Evolutionary conservation across 768 basidiomycete genomes (phyloP).

Genomic region (Psilocybe cyanescens): DNA sequence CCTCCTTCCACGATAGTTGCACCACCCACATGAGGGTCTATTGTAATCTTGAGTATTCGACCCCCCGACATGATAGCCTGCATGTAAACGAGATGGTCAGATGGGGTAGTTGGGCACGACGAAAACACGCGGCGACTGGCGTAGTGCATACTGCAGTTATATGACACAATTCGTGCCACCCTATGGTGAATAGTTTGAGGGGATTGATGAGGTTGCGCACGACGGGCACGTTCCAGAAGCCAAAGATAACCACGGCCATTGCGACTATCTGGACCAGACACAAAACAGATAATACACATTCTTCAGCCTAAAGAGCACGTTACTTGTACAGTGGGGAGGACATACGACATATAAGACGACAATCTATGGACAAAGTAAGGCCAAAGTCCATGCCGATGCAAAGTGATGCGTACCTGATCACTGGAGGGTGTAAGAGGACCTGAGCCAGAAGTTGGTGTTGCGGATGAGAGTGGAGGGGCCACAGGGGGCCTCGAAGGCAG

Average conservation of each 20-base stretch:
- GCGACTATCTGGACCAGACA: constrained; percentile 66
- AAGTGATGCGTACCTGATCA: constrained; percentile 61
- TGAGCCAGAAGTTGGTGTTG: constrained; percentile 31
- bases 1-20: constrained; percentile 81
- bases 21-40: constrained; percentile 83
- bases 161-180: constrained; percentile 89
- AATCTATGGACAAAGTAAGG: constrained; percentile 9
- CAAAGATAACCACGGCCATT: constrained; percentile 85
- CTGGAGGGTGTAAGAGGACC: constrained; percentile 63
- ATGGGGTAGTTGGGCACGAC: constrained; percentile 8
- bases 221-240: constrained; percentile 86
- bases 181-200: constrained; percentile 86
- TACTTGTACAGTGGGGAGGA: background rate
- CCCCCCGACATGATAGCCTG: constrained; percentile 84
- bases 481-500: constrained; percentile 41
- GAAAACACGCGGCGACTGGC: constrained; percentile 8
- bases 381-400: background rate
- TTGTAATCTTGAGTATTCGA: constrained; percentile 76
- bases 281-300: constrained; percentile 9
- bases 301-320: constrained; percentile 5
- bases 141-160: constrained; percentile 62
- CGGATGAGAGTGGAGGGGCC: constrained; percentile 45
- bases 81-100: constrained; percentile 2
- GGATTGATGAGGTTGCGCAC: constrained; percentile 81
- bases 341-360: constrained; percentile 26